A percentile compares a stretch with the other conserved stretches of the same genome.
Evolutionary conservation across 2,329 filamentous ascomycete species (phyloP).

Genomic region (Aaosphaeria arxii): DNA sequence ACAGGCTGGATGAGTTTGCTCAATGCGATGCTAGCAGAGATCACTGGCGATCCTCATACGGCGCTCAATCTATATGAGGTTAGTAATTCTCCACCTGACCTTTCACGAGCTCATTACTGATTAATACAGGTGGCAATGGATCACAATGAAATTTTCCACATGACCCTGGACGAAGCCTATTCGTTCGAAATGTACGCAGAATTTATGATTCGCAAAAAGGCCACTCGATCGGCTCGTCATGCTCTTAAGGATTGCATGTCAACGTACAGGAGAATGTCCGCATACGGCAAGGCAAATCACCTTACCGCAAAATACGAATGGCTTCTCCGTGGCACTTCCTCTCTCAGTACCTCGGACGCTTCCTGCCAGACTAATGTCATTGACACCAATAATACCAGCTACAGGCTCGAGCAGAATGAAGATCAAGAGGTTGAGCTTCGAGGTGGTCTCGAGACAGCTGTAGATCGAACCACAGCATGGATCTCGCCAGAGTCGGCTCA

Average conservation of each 20-base stretch:
- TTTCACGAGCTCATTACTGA: too few species aligned
- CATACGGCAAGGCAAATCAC: slow-evolving; percentile 64
- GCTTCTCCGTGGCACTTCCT: slow-evolving; percentile 62
- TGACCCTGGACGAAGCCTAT: slow-evolving; percentile 69
- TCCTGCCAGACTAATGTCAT: slow-evolving; percentile 69
- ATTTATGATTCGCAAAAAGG: slow-evolving; percentile 63
- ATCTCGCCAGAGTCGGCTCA: slow-evolving; percentile 37
- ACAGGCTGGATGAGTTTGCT: slow-evolving; percentile 66
- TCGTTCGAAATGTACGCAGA: slow-evolving; percentile 72
- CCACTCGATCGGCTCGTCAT: slow-evolving; percentile 66
- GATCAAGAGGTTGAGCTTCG: slow-evolving; percentile 37
- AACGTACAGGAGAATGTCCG: slow-evolving; percentile 67
- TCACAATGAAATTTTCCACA: slow-evolving; percentile 65
- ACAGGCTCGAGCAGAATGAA: slow-evolving; percentile 45
- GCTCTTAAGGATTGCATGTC: slow-evolving; percentile 65
- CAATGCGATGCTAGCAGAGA: slow-evolving; percentile 66
- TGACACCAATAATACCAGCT: slow-evolving; percentile 39
- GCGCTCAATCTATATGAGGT: slow-evolving; percentile 64
- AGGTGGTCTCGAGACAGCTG: slow-evolving; percentile 34
- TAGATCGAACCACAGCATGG: slow-evolving; percentile 49
- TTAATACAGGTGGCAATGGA: slow-evolving; percentile 56
- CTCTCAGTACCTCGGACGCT: slow-evolving; percentile 58
- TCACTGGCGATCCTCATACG: slow-evolving; percentile 50
- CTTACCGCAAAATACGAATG: slow-evolving; percentile 67
- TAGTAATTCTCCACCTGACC: too few species aligned